Evolutionary conservation across 1,284 basidiomycete species (phyloP).

Genomic region (Cryptococcus jaspeensis): DNA sequence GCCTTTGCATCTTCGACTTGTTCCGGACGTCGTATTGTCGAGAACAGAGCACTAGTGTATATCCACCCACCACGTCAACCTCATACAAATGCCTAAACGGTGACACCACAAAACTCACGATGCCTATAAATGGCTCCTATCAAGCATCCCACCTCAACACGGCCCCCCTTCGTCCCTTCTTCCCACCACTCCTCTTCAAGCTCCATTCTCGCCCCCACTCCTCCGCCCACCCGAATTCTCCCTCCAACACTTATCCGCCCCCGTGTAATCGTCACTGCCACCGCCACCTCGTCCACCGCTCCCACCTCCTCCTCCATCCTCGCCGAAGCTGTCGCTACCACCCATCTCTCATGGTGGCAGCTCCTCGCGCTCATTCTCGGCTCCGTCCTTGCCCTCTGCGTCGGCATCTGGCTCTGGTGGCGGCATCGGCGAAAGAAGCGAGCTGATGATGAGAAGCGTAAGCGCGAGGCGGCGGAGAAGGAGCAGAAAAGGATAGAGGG

Average conservation of each 20-base stretch:
- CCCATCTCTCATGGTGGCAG: conserved; percentile 39
- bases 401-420: conserved; percentile 24
- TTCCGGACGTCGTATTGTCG: not conserved
- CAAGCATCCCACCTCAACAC: conserved; percentile 1
- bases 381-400: conserved; percentile 14
- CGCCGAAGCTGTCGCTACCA: conserved; percentile 19
- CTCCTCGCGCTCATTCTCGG: conserved; percentile 30
- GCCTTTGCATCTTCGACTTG: not conserved
- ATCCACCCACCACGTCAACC: not conserved
- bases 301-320: conserved; percentile 11
- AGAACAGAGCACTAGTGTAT: not conserved
- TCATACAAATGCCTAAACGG: not conserved
- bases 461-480: conserved; percentile 16
- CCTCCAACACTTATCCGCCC: not conserved
- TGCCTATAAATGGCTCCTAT: conserved; percentile 17
- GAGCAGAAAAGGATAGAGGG: conserved; percentile 17
- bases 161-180: not conserved
- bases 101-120: not conserved
- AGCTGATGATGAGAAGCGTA: conserved; percentile 8
- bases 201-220: not conserved
- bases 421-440: conserved; percentile 17
- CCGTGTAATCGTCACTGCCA: not conserved
- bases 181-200: too few relatives aligned
- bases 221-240: not conserved
- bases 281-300: not conserved